Evolutionary conservation across 2,329 filamentous ascomycete genomes (phyloP).

Genomic region (Stachybotrys chlorohalonatus): DNA sequence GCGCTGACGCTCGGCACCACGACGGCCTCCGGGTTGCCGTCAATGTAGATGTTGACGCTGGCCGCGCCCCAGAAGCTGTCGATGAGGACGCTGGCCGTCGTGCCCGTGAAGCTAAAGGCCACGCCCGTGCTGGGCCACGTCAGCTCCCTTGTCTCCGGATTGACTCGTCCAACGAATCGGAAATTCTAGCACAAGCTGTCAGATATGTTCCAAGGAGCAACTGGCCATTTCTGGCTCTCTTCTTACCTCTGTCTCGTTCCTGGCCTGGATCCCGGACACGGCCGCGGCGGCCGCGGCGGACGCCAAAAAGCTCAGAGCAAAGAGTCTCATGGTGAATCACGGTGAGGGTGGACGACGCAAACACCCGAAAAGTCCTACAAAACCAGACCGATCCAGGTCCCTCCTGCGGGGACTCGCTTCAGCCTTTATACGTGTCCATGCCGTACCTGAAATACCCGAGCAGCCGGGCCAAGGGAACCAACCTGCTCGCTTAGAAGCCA

Average conservation of each 20-base stretch:
- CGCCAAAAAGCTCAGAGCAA: neutral
- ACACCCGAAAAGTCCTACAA: no score
- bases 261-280: neutral
- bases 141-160: slow-evolving; percentile 29
- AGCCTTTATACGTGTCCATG: no score
- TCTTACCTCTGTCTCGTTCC: neutral
- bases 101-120: slow-evolving; percentile 29
- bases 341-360: no score
- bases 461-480: no score
- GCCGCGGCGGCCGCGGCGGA: neutral
- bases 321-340: neutral
- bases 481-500: no score
- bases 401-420: no score
- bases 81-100: slow-evolving; percentile 25
- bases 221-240: neutral
- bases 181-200: slow-evolving; percentile 2
- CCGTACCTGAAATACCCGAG: no score
- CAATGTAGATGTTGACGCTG: slow-evolving; percentile 23
- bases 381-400: no score
- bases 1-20: slow-evolving; percentile 18
- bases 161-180: slow-evolving; percentile 27
- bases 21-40: slow-evolving; percentile 14
- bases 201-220: neutral
- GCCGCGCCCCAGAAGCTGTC: slow-evolving; percentile 19
- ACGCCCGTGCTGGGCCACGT: slow-evolving; percentile 35